These are phyloP conservation scores for Platismatia glauca DNA, from an alignment of 495 filamentous ascomycete species.

Conservation along the genomic window DNA sequence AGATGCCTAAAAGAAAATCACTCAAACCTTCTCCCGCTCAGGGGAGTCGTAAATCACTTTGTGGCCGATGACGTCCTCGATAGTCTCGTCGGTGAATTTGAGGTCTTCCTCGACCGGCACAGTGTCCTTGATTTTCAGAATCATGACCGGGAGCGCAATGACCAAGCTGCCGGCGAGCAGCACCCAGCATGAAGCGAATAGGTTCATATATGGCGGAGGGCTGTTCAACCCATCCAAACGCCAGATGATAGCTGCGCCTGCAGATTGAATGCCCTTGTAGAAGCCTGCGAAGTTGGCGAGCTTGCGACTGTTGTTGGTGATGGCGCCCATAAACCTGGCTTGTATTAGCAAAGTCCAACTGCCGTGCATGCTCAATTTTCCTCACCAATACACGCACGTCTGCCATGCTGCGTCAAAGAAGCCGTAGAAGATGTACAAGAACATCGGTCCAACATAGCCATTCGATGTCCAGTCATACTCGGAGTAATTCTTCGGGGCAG, in stretches of 20 bases:
- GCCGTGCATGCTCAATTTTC: slow-evolving; percentile 18
- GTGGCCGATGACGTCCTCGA: slow-evolving; percentile 43
- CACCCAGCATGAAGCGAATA: slow-evolving; percentile 61
- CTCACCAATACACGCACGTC: slow-evolving; percentile 79
- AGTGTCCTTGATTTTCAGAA: slow-evolving; percentile 66
- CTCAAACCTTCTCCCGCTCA: slow-evolving; percentile 16
- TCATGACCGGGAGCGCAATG: slow-evolving; percentile 70
- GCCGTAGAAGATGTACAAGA: slow-evolving; percentile 90
- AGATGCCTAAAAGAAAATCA: neutral
- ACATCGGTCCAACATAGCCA: slow-evolving; percentile 72
- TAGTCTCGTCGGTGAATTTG: slow-evolving; percentile 72
- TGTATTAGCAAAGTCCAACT: slow-evolving; percentile 22
- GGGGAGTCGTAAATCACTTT: slow-evolving; percentile 11
- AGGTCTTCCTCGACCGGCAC: slow-evolving; percentile 68
- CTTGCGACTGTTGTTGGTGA: slow-evolving; percentile 85
- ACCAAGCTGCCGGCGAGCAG: slow-evolving; percentile 63
- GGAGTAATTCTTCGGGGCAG: no score
- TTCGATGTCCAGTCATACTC: slow-evolving; percentile 59
- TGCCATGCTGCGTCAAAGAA: slow-evolving; percentile 85
- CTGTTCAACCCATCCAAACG: slow-evolving; percentile 29
- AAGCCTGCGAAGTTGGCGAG: slow-evolving; percentile 90
- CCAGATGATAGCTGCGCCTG: slow-evolving; percentile 85
- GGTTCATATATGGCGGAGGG: slow-evolving; percentile 49
- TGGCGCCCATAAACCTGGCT: slow-evolving; percentile 78
- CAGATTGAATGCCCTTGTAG: slow-evolving; percentile 95